Percentiles rank a stretch among this genome's conserved stretches.
These are phyloP conservation scores for Starmerella kuoi DNA, from an alignment of 805 yeast genomes.

Conservation along the genomic window DNA sequence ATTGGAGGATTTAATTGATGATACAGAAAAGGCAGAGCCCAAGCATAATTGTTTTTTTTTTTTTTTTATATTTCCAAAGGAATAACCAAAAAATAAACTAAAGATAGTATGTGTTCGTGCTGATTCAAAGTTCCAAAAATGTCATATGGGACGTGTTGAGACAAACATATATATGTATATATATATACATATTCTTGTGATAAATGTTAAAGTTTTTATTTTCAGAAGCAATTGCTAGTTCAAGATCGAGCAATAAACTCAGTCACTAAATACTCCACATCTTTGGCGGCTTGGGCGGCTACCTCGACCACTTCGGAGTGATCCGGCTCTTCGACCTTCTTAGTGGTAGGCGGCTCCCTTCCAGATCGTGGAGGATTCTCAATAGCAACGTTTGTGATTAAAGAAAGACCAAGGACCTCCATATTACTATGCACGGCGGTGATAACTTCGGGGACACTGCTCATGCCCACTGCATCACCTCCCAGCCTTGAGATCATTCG, in stretches of 20 bases:
- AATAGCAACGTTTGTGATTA: constrained; percentile 77
- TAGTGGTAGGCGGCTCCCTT: constrained; percentile 12
- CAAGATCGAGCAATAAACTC: constrained; percentile 17
- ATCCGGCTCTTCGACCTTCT: constrained; percentile 59
- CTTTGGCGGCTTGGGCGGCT: constrained; percentile 68
- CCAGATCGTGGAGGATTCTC: constrained; percentile 35
- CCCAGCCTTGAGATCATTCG: constrained; percentile 59
- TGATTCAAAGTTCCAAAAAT: too few species aligned
- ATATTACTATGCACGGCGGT: constrained; percentile 83
- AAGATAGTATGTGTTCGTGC: too few species aligned
- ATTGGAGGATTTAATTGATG: background rate
- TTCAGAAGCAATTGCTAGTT: too few species aligned
- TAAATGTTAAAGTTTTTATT: too few species aligned
- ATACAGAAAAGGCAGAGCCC: too few species aligned
- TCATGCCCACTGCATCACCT: constrained; percentile 95
- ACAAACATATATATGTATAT: too few species aligned
- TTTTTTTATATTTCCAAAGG: too few species aligned
- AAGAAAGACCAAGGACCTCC: constrained; percentile 68
- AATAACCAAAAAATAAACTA: too few species aligned
- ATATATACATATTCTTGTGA: too few species aligned
- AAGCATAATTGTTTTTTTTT: background rate
- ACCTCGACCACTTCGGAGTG: constrained; percentile 85
- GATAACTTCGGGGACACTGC: constrained; percentile 92
- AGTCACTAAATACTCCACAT: constrained; percentile 56
- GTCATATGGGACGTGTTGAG: too few species aligned